These are phyloP conservation scores for Magnaporthiopsis rhizophila DNA, from an alignment of 2,329 filamentous ascomycete genomes.

Conservation along the genomic window DNA sequence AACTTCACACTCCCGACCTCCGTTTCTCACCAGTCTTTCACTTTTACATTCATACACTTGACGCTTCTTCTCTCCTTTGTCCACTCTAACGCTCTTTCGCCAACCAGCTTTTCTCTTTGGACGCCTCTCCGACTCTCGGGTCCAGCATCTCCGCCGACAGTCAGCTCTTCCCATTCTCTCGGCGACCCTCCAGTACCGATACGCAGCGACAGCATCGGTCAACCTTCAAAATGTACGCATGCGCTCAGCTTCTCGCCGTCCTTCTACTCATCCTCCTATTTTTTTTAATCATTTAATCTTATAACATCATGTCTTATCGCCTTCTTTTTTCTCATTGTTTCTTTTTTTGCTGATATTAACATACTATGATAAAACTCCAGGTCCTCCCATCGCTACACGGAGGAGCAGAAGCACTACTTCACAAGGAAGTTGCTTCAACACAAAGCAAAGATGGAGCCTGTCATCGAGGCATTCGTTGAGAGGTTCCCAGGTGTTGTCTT, in stretches of 20 bases:
- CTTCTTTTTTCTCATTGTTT: not conserved
- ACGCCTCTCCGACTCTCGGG: too few species aligned
- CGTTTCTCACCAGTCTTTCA: too few species aligned
- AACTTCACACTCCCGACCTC: too few species aligned
- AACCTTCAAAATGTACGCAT: too few species aligned
- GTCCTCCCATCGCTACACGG: not conserved
- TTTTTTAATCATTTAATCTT: not conserved
- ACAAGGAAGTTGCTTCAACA: not conserved
- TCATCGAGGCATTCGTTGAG: not conserved
- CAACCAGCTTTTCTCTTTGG: too few species aligned
- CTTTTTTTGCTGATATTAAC: not conserved
- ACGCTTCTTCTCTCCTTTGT: too few species aligned
- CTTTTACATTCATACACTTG: too few species aligned
- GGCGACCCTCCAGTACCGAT: not conserved
- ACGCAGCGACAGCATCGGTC: not conserved
- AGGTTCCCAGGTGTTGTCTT: not conserved
- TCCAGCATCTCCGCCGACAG: too few species aligned
- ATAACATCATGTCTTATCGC: not conserved
- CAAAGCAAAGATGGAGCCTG: not conserved
- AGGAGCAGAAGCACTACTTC: conserved; percentile 1
- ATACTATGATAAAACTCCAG: not conserved
- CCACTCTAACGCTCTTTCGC: too few species aligned
- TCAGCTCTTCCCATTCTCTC: not conserved
- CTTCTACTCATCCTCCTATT: too few species aligned
- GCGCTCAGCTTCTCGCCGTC: too few species aligned